These are phyloP conservation scores for Hyparrhenia diplandra DNA, from an alignment of 176 grass and related monocot genomes.

Conservation along the genomic window DNA sequence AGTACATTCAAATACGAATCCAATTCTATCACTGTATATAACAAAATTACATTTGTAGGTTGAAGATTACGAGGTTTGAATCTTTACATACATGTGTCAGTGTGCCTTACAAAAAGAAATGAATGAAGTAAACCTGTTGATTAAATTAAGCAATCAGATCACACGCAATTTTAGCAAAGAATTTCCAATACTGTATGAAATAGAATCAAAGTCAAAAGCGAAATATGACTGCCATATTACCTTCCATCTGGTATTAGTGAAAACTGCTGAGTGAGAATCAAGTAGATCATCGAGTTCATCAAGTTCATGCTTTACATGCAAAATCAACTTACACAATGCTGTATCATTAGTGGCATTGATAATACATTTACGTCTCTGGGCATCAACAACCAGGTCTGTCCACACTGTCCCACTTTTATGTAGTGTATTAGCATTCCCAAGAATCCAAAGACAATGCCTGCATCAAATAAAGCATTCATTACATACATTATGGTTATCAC, in stretches of 20 bases:
- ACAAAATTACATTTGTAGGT: too few species aligned
- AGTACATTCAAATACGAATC: background rate
- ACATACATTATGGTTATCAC: background rate
- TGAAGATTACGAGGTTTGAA: too few species aligned
- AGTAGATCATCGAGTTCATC: conserved; percentile 81
- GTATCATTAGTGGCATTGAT: conserved; percentile 43
- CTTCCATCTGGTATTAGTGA: conserved; percentile 75
- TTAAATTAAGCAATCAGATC: background rate
- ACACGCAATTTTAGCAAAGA: background rate
- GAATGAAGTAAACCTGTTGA: too few species aligned
- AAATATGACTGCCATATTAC: conserved; percentile 21
- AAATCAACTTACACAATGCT: conserved; percentile 46
- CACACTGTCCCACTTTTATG: conserved; percentile 56
- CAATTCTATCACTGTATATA: too few species aligned
- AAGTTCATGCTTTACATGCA: conserved; percentile 59
- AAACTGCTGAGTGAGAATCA: conserved; percentile 56
- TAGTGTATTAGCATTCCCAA: conserved; percentile 63
- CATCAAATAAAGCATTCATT: conserved; percentile 27
- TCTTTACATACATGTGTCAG: too few species aligned
- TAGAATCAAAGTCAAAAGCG: background rate
- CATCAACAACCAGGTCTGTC: conserved; percentile 48
- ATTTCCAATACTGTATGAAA: background rate
- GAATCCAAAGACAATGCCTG: conserved; percentile 86
- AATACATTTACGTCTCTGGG: conserved; percentile 34
- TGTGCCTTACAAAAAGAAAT: too few species aligned